phyloP scores from a whole-genome alignment of 805 yeast genomes.

The Starmerella powellii region DNA sequence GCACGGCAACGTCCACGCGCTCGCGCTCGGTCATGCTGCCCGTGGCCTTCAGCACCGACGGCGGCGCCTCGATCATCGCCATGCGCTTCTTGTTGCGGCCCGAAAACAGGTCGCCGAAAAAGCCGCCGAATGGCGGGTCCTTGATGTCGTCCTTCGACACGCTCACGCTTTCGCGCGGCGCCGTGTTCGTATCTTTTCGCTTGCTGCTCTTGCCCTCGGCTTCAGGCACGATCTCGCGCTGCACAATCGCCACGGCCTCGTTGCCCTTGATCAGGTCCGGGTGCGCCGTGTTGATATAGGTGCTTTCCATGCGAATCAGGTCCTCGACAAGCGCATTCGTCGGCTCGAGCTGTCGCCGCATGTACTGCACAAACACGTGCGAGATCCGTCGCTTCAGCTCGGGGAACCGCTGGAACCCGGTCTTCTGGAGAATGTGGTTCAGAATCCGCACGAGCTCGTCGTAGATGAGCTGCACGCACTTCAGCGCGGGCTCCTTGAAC shows the following conservation, averaged over 20 bases:
- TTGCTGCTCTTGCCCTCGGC: constrained; percentile 4
- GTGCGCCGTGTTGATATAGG: constrained; percentile 94
- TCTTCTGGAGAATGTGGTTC: constrained; percentile 69
- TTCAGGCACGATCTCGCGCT: constrained; percentile 4
- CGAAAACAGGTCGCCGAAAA: constrained; percentile 90
- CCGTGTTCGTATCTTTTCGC: constrained; percentile 10
- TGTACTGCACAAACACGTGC: constrained; percentile 62
- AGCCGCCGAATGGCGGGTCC: constrained; percentile 55
- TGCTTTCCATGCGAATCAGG: constrained; percentile 71
- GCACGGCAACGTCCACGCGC: constrained; percentile 90
- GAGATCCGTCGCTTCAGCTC: constrained; percentile 80
- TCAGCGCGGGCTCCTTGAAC: constrained; percentile 83
- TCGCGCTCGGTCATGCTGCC: constrained; percentile 91
- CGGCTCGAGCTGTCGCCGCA: constrained; percentile 71
- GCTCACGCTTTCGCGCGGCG: constrained; percentile 22
- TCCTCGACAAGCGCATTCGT: constrained; percentile 78
- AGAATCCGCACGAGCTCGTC: constrained; percentile 90
- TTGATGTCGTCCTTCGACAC: constrained; percentile 23
- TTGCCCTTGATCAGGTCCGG: constrained; percentile 91
- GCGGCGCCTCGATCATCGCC: constrained; percentile 94
- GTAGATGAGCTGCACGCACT: constrained; percentile 82
- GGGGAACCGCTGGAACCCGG: constrained; percentile 81
- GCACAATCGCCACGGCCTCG: constrained; percentile 56
- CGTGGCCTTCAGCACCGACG: constrained; percentile 79
- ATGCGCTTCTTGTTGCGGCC: constrained; percentile 85